Conservation (phyloP, 305 asterid species). For the Andrographis paniculata region DNA sequence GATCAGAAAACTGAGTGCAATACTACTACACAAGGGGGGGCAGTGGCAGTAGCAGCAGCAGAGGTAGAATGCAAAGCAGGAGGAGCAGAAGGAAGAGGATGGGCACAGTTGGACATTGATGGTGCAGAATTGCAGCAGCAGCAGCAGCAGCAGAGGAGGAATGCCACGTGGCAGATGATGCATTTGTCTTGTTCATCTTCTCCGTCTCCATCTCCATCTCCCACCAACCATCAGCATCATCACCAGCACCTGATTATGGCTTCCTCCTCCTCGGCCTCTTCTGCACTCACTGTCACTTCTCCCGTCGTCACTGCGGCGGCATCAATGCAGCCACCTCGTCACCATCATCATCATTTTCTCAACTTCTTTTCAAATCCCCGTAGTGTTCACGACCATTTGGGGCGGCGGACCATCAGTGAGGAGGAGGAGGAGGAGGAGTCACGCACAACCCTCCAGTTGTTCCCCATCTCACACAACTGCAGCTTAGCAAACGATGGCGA, state of each 20-base stretch:
- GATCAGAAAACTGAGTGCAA: conserved; percentile 40
- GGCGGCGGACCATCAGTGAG: too few species aligned
- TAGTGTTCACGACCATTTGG: conserved; percentile 3
- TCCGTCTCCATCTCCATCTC: not conserved
- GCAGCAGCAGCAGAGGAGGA: conserved; percentile 63
- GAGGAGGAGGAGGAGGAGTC: too few species aligned
- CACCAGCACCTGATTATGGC: conserved; percentile 23
- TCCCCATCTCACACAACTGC: conserved; percentile 44
- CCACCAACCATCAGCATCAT: too few species aligned
- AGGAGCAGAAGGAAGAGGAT: conserved; percentile 54
- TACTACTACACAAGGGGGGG: conserved; percentile 30
- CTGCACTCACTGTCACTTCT: conserved; percentile 15
- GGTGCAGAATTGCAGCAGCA: conserved; percentile 27
- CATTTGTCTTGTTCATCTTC: conserved; percentile 43
- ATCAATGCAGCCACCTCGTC: not conserved
- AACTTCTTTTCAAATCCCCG: conserved; percentile 28
- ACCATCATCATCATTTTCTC: conserved; percentile 14
- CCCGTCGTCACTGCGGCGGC: conserved; percentile 5
- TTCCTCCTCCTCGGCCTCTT: not conserved
- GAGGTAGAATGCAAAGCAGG: conserved; percentile 57
- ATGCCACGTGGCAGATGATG: conserved; percentile 79
- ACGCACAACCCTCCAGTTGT: conserved; percentile 70
- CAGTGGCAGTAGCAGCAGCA: conserved; percentile 29
- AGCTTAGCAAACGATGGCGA: not conserved
- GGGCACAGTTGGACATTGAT: conserved; percentile 57